Percentiles rank a stretch among this genome's conserved stretches.
Conservation (phyloP, 768 basidiomycete species). For the Calocybe gangraenosa region DNA sequence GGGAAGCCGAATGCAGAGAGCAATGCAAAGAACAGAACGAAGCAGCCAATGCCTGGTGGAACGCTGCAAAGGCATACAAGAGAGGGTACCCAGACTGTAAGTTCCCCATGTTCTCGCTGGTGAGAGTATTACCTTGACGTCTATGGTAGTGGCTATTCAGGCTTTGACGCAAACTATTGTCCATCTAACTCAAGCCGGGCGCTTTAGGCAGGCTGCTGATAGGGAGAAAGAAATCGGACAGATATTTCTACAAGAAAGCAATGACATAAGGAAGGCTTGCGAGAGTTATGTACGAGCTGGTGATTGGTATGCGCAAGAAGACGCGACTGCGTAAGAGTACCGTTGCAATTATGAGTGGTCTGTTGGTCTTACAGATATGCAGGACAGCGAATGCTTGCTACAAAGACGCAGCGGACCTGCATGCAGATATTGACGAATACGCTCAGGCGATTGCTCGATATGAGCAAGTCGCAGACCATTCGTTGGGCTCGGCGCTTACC, state of each 20-base stretch:
- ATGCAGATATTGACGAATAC: constrained; percentile 86
- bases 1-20: constrained; percentile 93
- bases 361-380: constrained; percentile 2
- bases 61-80: constrained; percentile 95
- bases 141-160: constrained; percentile 74
- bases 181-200: constrained; percentile 77
- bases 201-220: constrained; percentile 97
- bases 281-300: constrained; percentile 90
- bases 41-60: constrained; percentile 99
- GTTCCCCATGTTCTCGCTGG: constrained; percentile 19
- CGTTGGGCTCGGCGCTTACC: constrained; percentile 78
- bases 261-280: constrained; percentile 81
- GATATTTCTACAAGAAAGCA: constrained; percentile 80
- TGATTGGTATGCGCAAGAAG: constrained; percentile 98
- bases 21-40: constrained; percentile 85
- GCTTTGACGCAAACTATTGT: constrained; percentile 82
- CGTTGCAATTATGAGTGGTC: neutral
- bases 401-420: constrained; percentile 95
- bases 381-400: constrained; percentile 95
- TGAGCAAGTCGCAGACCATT: constrained; percentile 85
- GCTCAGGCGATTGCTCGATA: constrained; percentile 82
- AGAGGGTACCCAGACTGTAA: constrained; percentile 78
- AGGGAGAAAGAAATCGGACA: constrained; percentile 96
- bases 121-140: constrained; percentile 11
- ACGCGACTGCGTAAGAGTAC: constrained; percentile 81